These are phyloP conservation scores for Adansonia madagascariensis DNA, from an alignment of 441 rosid species.

Conservation along the genomic window DNA sequence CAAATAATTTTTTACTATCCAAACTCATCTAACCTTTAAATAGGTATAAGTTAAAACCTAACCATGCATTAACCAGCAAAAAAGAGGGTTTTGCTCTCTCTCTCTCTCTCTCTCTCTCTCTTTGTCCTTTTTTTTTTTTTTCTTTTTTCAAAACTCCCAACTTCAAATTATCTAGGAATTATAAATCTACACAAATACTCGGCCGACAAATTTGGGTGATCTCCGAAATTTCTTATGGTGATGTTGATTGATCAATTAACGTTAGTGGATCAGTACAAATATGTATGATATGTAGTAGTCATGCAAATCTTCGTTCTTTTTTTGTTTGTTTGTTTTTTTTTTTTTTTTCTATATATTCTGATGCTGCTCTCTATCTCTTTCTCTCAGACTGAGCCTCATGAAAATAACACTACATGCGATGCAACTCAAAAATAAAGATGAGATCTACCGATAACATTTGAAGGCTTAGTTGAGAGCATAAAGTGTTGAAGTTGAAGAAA, in stretches of 20 bases:
- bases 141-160: constrained; percentile 3
- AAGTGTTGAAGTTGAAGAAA: neutral
- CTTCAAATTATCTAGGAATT: constrained; percentile 3
- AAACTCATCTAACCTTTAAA: too few relatives aligned
- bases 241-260: constrained; percentile 1
- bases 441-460: neutral
- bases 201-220: constrained; percentile 23
- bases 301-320: neutral
- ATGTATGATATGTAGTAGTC: neutral
- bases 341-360: neutral
- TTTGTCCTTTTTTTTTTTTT: neutral
- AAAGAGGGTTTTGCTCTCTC: neutral
- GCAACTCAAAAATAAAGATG: neutral
- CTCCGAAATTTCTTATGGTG: neutral
- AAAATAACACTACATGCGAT: neutral
- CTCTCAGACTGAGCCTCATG: neutral
- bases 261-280: neutral
- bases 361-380: neutral
- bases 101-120: too few relatives aligned
- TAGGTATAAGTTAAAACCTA: too few relatives aligned
- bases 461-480: neutral
- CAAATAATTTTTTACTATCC: too few relatives aligned
- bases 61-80: too few relatives aligned
- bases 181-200: neutral
- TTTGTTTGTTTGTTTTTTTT: neutral